Percentiles rank a stretch among this genome's conserved stretches.
phyloP scores from a whole-genome alignment of 305 asterid species.

The Solanum hybrid region DNA sequence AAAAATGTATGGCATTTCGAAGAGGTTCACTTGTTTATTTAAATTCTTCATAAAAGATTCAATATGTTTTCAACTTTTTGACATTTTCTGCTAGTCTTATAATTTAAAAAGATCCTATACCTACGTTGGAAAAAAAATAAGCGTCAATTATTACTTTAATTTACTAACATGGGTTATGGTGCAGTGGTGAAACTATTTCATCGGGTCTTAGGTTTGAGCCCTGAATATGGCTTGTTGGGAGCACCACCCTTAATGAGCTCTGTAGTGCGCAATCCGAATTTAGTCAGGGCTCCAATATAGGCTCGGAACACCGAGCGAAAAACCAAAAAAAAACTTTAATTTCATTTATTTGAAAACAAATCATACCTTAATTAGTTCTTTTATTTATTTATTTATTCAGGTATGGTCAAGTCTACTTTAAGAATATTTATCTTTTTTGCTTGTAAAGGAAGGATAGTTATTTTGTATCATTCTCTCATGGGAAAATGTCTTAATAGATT shows the following conservation, averaged over 20 bases:
- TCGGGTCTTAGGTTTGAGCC: too few relatives aligned
- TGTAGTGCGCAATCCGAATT: background rate
- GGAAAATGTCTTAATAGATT: conserved; percentile 3
- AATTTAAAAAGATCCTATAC: conserved; percentile 15
- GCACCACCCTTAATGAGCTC: background rate
- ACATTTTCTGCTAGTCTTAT: conserved; percentile 11
- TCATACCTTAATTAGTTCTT: background rate
- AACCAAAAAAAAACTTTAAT: background rate
- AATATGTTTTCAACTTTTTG: conserved; percentile 46
- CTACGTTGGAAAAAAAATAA: conserved; percentile 5
- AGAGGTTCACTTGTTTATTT: conserved; percentile 19
- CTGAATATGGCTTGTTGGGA: background rate
- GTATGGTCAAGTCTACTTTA: conserved; percentile 18
- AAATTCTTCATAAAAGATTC: conserved; percentile 47
- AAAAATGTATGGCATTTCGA: conserved; percentile 39
- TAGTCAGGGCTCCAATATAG: too few relatives aligned
- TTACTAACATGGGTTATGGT: background rate
- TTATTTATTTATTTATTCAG: background rate
- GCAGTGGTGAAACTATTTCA: too few relatives aligned
- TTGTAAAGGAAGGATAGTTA: conserved; percentile 6
- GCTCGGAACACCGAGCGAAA: too few relatives aligned
- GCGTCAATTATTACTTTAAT: conserved; percentile 19
- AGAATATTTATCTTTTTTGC: conserved; percentile 23
- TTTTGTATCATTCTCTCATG: conserved; percentile 12
- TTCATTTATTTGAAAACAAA: conserved; percentile 14